phyloP scores from a whole-genome alignment of 805 yeast genomes.

The Suhomyces prunicola region DNA sequence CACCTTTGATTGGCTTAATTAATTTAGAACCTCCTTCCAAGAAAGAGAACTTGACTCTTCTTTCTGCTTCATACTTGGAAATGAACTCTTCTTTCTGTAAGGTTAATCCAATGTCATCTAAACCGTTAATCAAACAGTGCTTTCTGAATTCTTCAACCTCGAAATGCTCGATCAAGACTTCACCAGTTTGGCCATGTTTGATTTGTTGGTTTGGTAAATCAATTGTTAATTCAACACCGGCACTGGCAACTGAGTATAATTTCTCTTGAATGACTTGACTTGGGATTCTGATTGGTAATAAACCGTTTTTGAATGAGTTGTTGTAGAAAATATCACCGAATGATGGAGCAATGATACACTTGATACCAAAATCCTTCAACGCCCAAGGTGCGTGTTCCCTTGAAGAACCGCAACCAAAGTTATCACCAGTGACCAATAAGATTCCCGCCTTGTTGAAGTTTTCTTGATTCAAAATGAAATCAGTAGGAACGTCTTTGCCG shows the following conservation, averaged over 20 bases:
- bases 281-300: conserved; percentile 88
- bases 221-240: conserved; percentile 67
- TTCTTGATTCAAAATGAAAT: conserved; percentile 80
- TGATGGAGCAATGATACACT: conserved; percentile 94
- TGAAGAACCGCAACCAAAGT: conserved; percentile 98
- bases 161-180: conserved; percentile 72
- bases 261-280: conserved; percentile 69
- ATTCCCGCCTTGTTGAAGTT: conserved; percentile 82
- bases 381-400: conserved; percentile 99
- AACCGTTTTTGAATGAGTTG: conserved; percentile 94
- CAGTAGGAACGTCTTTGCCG: conserved; percentile 80
- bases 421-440: conserved; percentile 89
- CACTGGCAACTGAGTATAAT: conserved; percentile 75
- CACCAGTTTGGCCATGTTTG: conserved; percentile 55
- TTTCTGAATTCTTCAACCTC: conserved; percentile 91
- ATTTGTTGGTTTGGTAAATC: conserved; percentile 89
- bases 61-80: conserved; percentile 64
- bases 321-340: conserved; percentile 98
- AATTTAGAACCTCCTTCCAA: conserved; percentile 83
- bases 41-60: conserved; percentile 83
- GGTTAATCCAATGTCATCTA: conserved; percentile 96
- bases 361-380: conserved; percentile 93
- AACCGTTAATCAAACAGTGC: conserved; percentile 90
- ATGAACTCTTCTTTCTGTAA: conserved; percentile 83
- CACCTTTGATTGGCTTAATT: conserved; percentile 61